Conservation (phyloP, 768 basidiomycete species). For the Hemileccinum impolitum region DNA sequence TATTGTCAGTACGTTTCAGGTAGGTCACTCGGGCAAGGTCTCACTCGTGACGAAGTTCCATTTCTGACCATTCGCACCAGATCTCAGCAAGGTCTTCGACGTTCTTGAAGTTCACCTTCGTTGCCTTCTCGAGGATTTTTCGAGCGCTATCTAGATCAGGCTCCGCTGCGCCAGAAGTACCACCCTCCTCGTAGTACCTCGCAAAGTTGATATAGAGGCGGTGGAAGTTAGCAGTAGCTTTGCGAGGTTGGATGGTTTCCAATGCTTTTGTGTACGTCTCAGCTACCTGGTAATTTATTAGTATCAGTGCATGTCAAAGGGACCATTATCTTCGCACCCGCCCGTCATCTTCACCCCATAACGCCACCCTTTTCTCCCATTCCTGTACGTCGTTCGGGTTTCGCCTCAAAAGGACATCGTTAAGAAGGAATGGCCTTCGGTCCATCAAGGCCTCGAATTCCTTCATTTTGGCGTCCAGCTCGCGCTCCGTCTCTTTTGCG, state of each 20-base stretch:
- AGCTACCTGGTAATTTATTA: constrained; percentile 57
- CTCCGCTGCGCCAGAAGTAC: constrained; percentile 74
- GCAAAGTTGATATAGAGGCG: constrained; percentile 93
- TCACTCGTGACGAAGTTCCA: constrained; percentile 95
- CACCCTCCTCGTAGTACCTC: constrained; percentile 97
- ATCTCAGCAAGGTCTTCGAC: constrained; percentile 98
- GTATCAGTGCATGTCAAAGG: background rate
- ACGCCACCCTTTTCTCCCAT: constrained; percentile 96
- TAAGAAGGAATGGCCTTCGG: constrained; percentile 90
- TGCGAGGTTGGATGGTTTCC: constrained; percentile 82
- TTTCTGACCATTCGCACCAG: constrained; percentile 99
- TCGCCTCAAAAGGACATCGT: constrained; percentile 87
- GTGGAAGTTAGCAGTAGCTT: constrained; percentile 88
- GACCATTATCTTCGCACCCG: constrained; percentile 51
- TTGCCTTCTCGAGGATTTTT: constrained; percentile 91
- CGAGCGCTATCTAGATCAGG: constrained; percentile 80
- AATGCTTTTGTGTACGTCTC: constrained; percentile 91
- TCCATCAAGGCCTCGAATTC: constrained; percentile 95
- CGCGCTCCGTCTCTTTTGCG: constrained; percentile 71
- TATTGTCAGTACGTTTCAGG: constrained; percentile 8
- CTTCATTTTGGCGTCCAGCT: constrained; percentile 86
- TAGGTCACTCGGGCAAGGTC: constrained; percentile 27
- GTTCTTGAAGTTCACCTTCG: constrained; percentile 87
- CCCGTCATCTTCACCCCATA: constrained; percentile 91
- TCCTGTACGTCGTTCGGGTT: constrained; percentile 99